Evolutionary conservation across 2,329 filamentous ascomycete species (phyloP), one percentile per base, ranked within the genome.

Genomic region (Myrmaecium sp.): DNA sequence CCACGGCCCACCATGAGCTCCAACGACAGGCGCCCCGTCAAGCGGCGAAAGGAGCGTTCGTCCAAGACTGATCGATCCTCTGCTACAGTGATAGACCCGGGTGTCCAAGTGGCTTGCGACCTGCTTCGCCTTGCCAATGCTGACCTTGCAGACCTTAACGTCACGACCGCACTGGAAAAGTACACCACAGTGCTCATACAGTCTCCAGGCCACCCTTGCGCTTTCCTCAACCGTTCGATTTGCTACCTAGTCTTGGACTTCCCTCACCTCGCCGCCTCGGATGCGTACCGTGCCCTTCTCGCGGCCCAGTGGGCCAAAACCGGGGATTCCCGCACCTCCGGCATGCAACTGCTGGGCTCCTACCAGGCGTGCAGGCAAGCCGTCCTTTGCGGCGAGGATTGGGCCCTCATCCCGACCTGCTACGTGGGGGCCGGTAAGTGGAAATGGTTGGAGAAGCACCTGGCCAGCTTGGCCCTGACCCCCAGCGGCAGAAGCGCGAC

Each of bases 201-300:
- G 5, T 28, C 33, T 12, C 32, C 31, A 3, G 35, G 31, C 15
- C 36, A 43, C 22, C 31, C 36, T 6, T 23, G 22, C 21, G 41
- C 41, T 2, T 38, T 41, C 23, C 33, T 43, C 10, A 44, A 44
- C 25, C 39, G 41, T 6, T 30, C 36, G 4, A 28, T 44, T 3
- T 42, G 40, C 27, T 41, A 40, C 16, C 10, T 41, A 3, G 10
- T 28, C 6, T 23, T 33, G 3, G 29, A 25, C 6, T 34, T 27
- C 25, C 38, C 38, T 7, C 25, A 36, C 17, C 36, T 44, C 19
- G 41, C 39, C 3, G 39, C 29, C 13, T 27, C 29, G 5, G 41
- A 43, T 20, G 40, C 38, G 8, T 34, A 36, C n/a, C 35, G 41
- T n/a, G 40, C 39, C 3, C 23, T 34, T 5, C 18, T 40, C 10